Base-by-base conservation (phyloP, 345 rosid species). In the Murraya koenigii region DNA sequence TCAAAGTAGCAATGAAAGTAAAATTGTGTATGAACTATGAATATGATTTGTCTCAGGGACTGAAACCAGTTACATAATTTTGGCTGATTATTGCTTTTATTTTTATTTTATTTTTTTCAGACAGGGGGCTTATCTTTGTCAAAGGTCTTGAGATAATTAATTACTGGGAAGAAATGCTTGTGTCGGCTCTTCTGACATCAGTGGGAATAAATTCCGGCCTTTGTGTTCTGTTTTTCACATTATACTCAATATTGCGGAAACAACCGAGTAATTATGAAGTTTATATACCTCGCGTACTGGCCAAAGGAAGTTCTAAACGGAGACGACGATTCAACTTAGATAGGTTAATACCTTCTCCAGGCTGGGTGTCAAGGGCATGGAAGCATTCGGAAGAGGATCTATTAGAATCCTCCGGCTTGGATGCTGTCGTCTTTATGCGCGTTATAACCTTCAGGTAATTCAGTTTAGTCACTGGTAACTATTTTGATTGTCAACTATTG, bases 151-250 rank as follows among this genome's bases (percentile, higher is more conserved):
- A 68, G 56, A 52, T 17, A 52, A 35, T 47, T 52, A 52, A 35
- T 47, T 82, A 38, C 10, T 41, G 25, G 52, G 69, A 38, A 59
- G 78, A 84, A 82, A 95, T 95, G 98, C 90, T 92, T 15, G 89
- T 95, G 54, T 95, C 99, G n/a, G 99, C 99, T 8, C 90, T 95
- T 66, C 61, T 95, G 68, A 95, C 97, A 49, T 95, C 99, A 14
- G 61, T 95, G 82, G 98, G 89, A 72, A 95, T 95, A 82, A 95
- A 95, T 80, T 87, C 93, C 49, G 89, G 84, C 68, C 93, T 95
- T 7, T 93, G 99, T 76, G 79, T 92, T 61, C 30, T 91, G 41
- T 87, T 95, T 87, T 86, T 93, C 79, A 88, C 76, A 30, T 74
- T 92, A 65, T 92, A 93, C 82, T 95, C 99, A 13, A 74, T 95